Conservation (phyloP, 1,284 basidiomycete species). For the Taiwanofungus camphoratus region DNA sequence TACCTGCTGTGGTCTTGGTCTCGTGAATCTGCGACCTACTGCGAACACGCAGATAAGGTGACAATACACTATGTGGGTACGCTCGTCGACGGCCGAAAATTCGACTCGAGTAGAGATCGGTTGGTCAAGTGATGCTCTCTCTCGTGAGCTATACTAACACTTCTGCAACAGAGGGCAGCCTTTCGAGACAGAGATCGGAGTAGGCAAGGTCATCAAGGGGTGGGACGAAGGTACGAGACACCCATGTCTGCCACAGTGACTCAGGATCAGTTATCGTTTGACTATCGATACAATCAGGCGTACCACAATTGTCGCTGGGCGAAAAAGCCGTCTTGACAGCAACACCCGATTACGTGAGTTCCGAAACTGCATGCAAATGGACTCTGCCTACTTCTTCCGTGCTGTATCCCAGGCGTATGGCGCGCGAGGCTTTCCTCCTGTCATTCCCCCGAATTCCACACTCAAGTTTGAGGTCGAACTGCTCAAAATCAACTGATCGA, state of each 20-base stretch:
- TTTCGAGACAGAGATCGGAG: conserved; percentile 74
- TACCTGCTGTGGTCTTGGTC: conserved; percentile 11
- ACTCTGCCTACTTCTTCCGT: conserved; percentile 1
- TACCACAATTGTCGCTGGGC: conserved; percentile 72
- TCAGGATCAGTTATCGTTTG: conserved; percentile 4
- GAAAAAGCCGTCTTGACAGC: conserved; percentile 69
- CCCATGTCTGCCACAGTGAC: not conserved
- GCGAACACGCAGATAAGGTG: conserved; percentile 37
- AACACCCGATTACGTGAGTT: conserved; percentile 63
- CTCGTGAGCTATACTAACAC: conserved; percentile 6
- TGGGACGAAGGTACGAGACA: conserved; percentile 85
- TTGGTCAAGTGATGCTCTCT: conserved; percentile 14
- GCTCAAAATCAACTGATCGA: conserved; percentile 56
- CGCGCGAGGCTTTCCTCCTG: conserved; percentile 67
- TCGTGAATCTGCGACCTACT: conserved; percentile 1
- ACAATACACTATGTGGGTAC: conserved; percentile 74
- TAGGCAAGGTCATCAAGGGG: conserved; percentile 80
- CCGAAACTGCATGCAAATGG: conserved; percentile 6
- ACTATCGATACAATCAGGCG: conserved; percentile 41
- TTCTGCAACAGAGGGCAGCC: conserved; percentile 39
- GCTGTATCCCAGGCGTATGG: conserved; percentile 54
- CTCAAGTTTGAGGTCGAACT: conserved; percentile 82
- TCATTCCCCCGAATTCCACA: conserved; percentile 75
- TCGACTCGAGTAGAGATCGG: conserved; percentile 73
- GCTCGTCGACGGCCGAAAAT: conserved; percentile 51